phyloP scores from a whole-genome alignment of 2,329 filamentous ascomycete genomes.

The Pseudocercospora musae region DNA sequence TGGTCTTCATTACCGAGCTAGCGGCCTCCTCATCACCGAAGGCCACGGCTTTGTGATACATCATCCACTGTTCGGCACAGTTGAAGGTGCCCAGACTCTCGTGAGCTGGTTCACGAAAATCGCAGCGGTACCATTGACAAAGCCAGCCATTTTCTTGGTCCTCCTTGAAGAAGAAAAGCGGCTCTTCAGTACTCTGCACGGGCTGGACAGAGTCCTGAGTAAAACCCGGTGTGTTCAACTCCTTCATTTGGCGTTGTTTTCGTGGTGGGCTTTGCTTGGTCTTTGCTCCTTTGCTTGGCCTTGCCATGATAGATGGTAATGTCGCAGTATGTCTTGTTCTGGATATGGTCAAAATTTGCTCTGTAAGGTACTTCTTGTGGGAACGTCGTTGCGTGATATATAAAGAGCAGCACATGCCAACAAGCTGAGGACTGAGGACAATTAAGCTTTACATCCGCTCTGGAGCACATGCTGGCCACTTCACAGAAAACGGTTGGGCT shows the following conservation, averaged over 20 bases:
- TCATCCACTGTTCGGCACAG: slow-evolving; percentile 24
- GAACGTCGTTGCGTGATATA: too few relatives aligned
- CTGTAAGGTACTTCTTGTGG: too few relatives aligned
- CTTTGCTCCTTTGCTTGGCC: too few relatives aligned
- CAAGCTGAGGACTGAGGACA: too few relatives aligned
- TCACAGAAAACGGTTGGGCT: too few relatives aligned
- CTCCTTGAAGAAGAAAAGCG: neutral
- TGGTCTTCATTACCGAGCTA: slow-evolving; percentile 1
- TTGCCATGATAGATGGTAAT: too few relatives aligned
- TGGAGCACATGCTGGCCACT: too few relatives aligned
- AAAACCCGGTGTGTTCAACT: neutral
- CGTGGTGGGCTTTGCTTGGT: too few relatives aligned
- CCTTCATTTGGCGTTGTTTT: neutral
- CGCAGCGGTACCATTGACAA: slow-evolving; percentile 18
- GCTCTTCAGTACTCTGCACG: neutral
- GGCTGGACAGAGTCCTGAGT: neutral
- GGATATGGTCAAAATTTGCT: too few relatives aligned
- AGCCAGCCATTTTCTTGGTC: slow-evolving; percentile 18
- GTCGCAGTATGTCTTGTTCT: too few relatives aligned
- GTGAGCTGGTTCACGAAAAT: slow-evolving; percentile 13
- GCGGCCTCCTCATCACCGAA: slow-evolving; percentile 13
- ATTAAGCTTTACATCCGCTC: too few relatives aligned
- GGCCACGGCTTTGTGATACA: slow-evolving; percentile 21
- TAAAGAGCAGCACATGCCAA: too few relatives aligned
- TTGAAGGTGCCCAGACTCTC: slow-evolving; percentile 6